phyloP scores from a whole-genome alignment of 768 basidiomycete species.

The Hericium erinaceus region DNA sequence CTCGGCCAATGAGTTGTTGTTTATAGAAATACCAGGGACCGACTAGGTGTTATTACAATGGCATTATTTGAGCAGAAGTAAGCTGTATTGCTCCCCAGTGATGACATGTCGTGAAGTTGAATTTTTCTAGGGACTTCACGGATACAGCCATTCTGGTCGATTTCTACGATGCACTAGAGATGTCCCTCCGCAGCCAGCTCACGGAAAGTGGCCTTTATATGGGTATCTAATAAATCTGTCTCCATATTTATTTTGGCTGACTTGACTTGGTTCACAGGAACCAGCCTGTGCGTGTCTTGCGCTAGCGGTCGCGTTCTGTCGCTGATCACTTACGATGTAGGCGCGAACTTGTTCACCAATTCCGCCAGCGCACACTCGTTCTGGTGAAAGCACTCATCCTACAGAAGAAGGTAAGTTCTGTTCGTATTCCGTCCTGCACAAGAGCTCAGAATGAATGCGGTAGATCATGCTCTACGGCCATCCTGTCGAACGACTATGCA shows the following conservation, averaged over 20 bases:
- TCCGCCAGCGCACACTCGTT: slow-evolving; percentile 86
- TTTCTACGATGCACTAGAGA: slow-evolving; percentile 71
- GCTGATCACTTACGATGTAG: slow-evolving; percentile 28
- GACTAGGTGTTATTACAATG: slow-evolving; percentile 87
- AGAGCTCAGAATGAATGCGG: background rate
- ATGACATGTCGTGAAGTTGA: too few relatives aligned
- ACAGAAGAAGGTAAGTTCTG: slow-evolving; percentile 67
- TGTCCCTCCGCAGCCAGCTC: slow-evolving; percentile 66
- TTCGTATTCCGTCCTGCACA: background rate
- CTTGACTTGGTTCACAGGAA: slow-evolving; percentile 35
- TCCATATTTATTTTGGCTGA: background rate
- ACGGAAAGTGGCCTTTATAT: slow-evolving; percentile 93
- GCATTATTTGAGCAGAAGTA: slow-evolving; percentile 83
- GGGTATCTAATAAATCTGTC: slow-evolving; percentile 41
- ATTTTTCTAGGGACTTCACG: slow-evolving; percentile 61
- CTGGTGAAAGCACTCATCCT: slow-evolving; percentile 92
- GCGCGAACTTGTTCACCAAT: slow-evolving; percentile 87
- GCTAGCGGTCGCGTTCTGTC: background rate
- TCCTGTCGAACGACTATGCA: slow-evolving; percentile 92
- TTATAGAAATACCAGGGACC: slow-evolving; percentile 46
- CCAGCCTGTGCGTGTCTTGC: slow-evolving; percentile 45
- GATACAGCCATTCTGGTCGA: slow-evolving; percentile 85
- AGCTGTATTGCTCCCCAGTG: background rate
- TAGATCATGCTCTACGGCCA: slow-evolving; percentile 96
- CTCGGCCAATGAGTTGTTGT: background rate